Base-by-base conservation (phyloP, 2,329 filamentous ascomycete genomes). In the Neopestalotiopsis clavispora region DNA sequence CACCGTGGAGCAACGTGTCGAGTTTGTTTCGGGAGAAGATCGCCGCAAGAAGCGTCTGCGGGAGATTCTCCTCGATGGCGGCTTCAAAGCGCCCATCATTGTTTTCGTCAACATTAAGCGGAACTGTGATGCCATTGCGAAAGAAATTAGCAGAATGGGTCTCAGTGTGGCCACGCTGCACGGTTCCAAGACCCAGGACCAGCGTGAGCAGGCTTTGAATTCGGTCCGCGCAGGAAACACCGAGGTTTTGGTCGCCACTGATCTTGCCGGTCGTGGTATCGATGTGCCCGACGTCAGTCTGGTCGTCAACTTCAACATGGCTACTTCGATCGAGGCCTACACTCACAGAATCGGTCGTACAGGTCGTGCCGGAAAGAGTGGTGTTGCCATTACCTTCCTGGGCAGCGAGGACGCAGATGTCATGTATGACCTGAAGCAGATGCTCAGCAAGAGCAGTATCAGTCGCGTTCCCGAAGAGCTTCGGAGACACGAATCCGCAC, bases 41-140 rank as follows among this genome's bases (percentile, higher is more conserved):
- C 96, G 95, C 80, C 91, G 94, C 77, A 98, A 99, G 90, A 97
- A 97, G 83, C 92, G 96, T 2, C 90, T 99, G n/a, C 88, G 91
- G 74, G 94, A 98, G 76, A 96, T 99, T 70, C 89, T 99, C 52
- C 85, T 88, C 62, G 94, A 92, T 1, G 86, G 91, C 73, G 91
- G 94, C 73, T 98, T 95, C 81, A 86, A 88, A 7, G 89, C 95
- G 9, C 96, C 96, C 17, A 97, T 99, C 80, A 99, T 99, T 75
- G 95, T 99, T 72, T 99, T 99, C 80, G 96, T 99, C 88, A 99
- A 99, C 82, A 98, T 98, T 90, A 98, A 98, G 84, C 93, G 95
- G 75, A 98, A 98, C 84, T 98, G 95, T 84, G 96, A 99, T 79
- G 93, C 94, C 69, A 92, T 99, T 62, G 95, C 95, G 3, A 89